Conservation (phyloP, 1,284 basidiomycete species). For the Mrakiaceae sp. region DNA sequence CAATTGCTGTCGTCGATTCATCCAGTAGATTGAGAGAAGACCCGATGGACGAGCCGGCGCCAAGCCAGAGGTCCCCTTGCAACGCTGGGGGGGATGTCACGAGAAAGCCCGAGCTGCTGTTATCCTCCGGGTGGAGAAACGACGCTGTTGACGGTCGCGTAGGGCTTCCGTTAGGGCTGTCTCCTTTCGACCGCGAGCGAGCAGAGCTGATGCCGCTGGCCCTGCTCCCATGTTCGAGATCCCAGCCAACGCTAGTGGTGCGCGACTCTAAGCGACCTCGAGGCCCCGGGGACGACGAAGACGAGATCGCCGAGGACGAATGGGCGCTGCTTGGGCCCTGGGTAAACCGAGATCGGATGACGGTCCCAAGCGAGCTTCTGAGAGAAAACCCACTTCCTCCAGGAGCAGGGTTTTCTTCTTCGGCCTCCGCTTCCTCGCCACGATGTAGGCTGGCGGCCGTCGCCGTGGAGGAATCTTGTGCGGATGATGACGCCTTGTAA, state of each 20-base stretch:
- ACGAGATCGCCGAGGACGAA: not conserved
- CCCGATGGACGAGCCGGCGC: too few species aligned
- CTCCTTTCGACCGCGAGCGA: not conserved
- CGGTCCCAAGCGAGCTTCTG: not conserved
- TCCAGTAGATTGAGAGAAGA: too few species aligned
- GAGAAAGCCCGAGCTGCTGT: not conserved
- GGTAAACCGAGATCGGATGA: not conserved
- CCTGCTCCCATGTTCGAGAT: not conserved
- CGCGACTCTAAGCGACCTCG: not conserved
- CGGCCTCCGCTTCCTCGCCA: not conserved
- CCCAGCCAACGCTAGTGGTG: not conserved
- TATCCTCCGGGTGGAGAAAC: not conserved
- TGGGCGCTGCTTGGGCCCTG: not conserved
- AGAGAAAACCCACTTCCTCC: conserved; percentile 2
- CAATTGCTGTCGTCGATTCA: too few species aligned
- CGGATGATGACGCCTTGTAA: not conserved
- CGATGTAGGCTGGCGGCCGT: not conserved
- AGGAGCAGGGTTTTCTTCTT: not conserved
- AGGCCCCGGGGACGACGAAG: not conserved
- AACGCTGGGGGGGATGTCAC: too few species aligned
- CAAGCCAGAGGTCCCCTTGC: too few species aligned
- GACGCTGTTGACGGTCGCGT: not conserved
- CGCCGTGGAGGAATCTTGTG: not conserved
- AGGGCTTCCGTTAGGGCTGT: not conserved
- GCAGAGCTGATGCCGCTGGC: not conserved